Base-by-base conservation (phyloP, 1,284 basidiomycete genomes). In the Ceratobasidium sp. region DNA sequence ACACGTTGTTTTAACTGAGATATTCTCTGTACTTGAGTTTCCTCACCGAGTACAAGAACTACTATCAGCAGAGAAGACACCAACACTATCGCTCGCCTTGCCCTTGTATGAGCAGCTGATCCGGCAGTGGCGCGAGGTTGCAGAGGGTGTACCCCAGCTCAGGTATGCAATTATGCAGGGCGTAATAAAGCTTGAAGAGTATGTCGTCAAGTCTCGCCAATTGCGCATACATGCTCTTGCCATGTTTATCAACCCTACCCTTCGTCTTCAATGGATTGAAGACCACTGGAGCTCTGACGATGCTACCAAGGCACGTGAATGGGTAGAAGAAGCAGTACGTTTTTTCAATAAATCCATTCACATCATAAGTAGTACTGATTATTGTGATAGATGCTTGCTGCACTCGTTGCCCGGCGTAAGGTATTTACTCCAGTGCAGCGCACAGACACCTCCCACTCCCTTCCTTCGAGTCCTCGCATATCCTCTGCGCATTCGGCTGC, bases 41-140 rank as follows among this genome's bases (percentile, higher is more conserved):
- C 49, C 58, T 2, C 66, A 74, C 32, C 26, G 46, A 11, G 73
- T 41, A 11, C 73, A 74, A 28, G 64, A 74, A 21, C 66, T 71
- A 18, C 38, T 74, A 3, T 74, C 73, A 16, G 62, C 49, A 18
- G 66, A 74, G 54, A 57, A 55, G 13, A 74, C 73, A 7, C 73
- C 66, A 30, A 74, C 73, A 6, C 50, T 74, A 30, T 28, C 67
- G 6, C 35, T 74, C 13, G 66, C 67, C 26, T 38, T 74, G 26
- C 73, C 66, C 3, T 55, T 63, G 5, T 74, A 74, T 23, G 73
- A 74, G 50, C 16, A 8, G 6, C 30, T 74, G 7, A 61, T 74
- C 30, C 26, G 49, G 26, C 43, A 30, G 8, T 55, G 57, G 23
- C 18, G 26, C 21, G 18, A 44, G 5, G 16, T 21, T 32, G 26